Percentiles rank a stretch among this genome's conserved stretches.
Evolutionary conservation across 2,329 filamentous ascomycete species (phyloP).

Genomic region (Chrysoporthe austroafricana): DNA sequence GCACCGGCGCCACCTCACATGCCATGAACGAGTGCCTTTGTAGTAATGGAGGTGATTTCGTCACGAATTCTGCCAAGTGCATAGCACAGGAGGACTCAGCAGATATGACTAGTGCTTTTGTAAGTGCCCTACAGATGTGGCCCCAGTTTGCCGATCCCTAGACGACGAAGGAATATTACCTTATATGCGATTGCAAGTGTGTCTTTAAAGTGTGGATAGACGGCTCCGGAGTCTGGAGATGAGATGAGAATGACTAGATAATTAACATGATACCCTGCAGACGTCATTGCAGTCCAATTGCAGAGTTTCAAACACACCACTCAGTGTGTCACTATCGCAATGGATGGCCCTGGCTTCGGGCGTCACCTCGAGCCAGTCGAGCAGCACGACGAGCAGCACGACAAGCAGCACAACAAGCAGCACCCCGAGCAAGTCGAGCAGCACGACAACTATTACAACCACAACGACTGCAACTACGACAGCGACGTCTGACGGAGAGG

Average conservation of each 20-base stretch:
- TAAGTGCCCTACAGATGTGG: conserved; percentile 2
- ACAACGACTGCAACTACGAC: conserved; percentile 27
- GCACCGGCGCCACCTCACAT: conserved; percentile 43
- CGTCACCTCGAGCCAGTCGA: conserved; percentile 24
- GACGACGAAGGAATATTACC: background rate
- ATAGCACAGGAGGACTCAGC: conserved; percentile 42
- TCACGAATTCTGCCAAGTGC: conserved; percentile 51
- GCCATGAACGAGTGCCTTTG: conserved; percentile 56
- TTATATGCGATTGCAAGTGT: background rate
- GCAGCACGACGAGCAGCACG: conserved; percentile 29
- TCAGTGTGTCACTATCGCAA: conserved; percentile 46
- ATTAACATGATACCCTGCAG: conserved; percentile 30
- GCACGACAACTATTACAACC: background rate
- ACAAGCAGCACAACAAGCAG: conserved; percentile 29
- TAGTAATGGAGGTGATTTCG: conserved; percentile 52
- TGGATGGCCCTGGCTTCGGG: conserved; percentile 43
- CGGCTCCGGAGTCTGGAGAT: background rate
- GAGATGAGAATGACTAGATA: background rate
- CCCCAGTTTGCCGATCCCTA: background rate
- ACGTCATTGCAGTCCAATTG: conserved; percentile 49
- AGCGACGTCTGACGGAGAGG: conserved; percentile 12
- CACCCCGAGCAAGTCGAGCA: conserved; percentile 27
- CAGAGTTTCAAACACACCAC: conserved; percentile 46
- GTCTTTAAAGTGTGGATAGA: background rate
- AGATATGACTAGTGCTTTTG: conserved; percentile 47